Evolutionary conservation across 208 protist species (phyloP), one percentile per base, ranked within the genome.

Genomic region (Tritrichomonas musculus): DNA sequence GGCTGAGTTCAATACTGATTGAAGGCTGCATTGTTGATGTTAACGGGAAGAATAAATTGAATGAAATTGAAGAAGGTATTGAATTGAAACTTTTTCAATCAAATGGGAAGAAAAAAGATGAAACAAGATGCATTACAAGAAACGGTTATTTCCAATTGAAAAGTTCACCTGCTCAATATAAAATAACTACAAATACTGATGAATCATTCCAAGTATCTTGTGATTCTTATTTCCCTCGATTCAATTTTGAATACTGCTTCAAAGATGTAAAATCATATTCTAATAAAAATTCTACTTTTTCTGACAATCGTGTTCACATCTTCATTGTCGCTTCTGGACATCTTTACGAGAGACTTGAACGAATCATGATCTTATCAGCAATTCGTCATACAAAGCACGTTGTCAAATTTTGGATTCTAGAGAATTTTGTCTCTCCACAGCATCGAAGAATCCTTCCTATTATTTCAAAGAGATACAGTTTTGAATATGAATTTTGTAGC

Each of bases 391-490:
- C 77, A 3, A 57, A 53, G 5, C 11, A 25, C 20, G 8, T 33
- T 11, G 98, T 99, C 88, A 99, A 99, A 95, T 99, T 99, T 94
- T 99, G 98, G 98, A 96, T 99, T 13, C 96, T 99, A 50, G 96
- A 98, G 53, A 98, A 99, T 95, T 99, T 98, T 93, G 93, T 99
- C 0, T 99, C 98, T 3, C 98, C 98, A 17, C 93, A 96, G 60
- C 99, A 99, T 94, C 99, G 98, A 94, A 94, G 75, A 13, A 77
- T 75, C 36, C 50, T 96, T 22, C 97, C 97, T 11, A 49, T 95
- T 27, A 93, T 99, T 69, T 96, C 97, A 0, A 92, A 95, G 49
- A 94, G 96, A 66, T 97, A 97, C 49, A 97, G 96, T 30, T 99
- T 99, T 95, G 82, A 97, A 30, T 88, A 98, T 93, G 94, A 97